Evolutionary conservation across 2,329 filamentous ascomycete genomes (phyloP).

Genomic region (Fusarium phyllophilum): DNA sequence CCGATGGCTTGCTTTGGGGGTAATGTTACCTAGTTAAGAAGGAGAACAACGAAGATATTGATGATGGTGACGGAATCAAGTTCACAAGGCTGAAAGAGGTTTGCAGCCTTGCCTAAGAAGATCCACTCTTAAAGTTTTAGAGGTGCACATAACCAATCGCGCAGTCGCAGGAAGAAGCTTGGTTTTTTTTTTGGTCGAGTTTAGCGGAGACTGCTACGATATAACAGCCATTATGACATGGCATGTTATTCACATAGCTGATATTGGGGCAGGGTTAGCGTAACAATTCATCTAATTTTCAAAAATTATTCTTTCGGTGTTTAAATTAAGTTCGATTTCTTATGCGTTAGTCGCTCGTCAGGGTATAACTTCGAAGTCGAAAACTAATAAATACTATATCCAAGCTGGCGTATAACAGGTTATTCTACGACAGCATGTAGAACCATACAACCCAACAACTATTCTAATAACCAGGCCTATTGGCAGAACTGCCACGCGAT

Average conservation of each 20-base stretch:
- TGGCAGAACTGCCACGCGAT: conserved; percentile 22
- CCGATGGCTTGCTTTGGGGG: not conserved
- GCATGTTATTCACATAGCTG: not conserved
- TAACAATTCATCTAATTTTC: not conserved
- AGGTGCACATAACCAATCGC: conserved; percentile 31
- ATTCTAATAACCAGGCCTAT: conserved; percentile 32
- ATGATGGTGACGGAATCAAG: conserved; percentile 37
- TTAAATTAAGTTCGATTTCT: conserved; percentile 41
- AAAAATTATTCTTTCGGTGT: conserved; percentile 18
- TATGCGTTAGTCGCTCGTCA: conserved; percentile 49
- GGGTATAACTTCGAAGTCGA: conserved; percentile 53
- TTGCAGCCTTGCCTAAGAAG: conserved; percentile 37
- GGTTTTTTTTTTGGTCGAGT: not conserved
- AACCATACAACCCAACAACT: conserved; percentile 34
- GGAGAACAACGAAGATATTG: conserved; percentile 1
- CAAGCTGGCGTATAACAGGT: conserved; percentile 33
- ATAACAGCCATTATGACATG: not conserved
- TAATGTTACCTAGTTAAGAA: not conserved
- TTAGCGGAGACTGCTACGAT: not conserved
- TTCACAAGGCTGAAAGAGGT: conserved; percentile 40
- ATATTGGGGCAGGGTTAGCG: not conserved
- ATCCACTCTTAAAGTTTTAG: conserved; percentile 30
- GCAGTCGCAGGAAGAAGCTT: conserved; percentile 14
- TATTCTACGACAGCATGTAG: conserved; percentile 33
- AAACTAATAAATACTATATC: conserved; percentile 48